Percentiles rank a stretch among this genome's conserved stretches.
Evolutionary conservation across 192 early-diverging fungal genomes (phyloP).

Genomic region (Linnemannia exigua): DNA sequence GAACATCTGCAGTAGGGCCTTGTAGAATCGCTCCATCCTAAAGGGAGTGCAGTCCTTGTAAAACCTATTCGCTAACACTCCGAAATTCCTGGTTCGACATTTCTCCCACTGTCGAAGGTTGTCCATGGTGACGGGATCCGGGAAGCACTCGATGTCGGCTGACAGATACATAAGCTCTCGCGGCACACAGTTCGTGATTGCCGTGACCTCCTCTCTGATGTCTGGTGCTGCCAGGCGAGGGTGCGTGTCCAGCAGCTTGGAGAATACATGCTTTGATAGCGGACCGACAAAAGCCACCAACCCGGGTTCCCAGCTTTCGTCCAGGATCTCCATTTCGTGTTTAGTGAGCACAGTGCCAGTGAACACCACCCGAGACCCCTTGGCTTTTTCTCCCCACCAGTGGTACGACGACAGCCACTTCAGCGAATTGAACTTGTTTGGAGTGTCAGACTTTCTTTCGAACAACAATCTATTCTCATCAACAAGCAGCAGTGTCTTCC

Average conservation of each 20-base stretch:
- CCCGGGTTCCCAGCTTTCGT: constrained; percentile 3
- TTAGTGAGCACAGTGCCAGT: constrained; percentile 37
- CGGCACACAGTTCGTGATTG: constrained; percentile 48
- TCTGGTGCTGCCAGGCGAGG: constrained; percentile 9
- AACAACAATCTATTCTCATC: constrained; percentile 45
- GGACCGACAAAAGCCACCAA: constrained; percentile 41
- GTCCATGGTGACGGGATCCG: constrained; percentile 1
- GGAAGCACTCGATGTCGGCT: constrained; percentile 10
- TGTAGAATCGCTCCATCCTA: constrained; percentile 15
- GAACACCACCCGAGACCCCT: constrained; percentile 42
- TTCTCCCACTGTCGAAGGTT: constrained; percentile 20
- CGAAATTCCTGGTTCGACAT: constrained; percentile 8
- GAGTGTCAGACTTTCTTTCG: constrained; percentile 12
- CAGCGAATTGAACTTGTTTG: constrained; percentile 12
- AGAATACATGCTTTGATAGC: constrained; percentile 31
- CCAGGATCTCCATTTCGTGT: constrained; percentile 28
- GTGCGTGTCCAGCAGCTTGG: constrained; percentile 26
- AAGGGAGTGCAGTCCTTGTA: not conserved
- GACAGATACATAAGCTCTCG: constrained; percentile 42
- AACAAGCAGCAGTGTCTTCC: constrained; percentile 35
- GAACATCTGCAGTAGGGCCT: constrained; percentile 36
- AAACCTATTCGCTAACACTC: not conserved
- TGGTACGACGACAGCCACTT: constrained; percentile 15
- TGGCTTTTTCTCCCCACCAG: constrained; percentile 33
- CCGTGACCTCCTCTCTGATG: constrained; percentile 31